Base-by-base conservation (phyloP, 805 yeast species). In the Candida pini region DNA sequence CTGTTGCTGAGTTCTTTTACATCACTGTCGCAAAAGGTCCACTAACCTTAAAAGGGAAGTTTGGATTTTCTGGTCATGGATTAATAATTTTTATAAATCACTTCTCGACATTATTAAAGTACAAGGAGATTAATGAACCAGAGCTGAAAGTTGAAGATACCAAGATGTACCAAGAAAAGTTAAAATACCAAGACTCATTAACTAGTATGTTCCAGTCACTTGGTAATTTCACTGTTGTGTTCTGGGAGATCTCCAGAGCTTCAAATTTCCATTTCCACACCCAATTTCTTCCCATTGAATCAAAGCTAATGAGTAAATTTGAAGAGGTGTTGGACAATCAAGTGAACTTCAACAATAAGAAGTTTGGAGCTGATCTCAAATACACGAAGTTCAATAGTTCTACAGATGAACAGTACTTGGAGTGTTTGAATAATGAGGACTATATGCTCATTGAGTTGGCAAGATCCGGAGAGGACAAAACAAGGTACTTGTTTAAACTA, bases 21-120 rank as follows among this genome's bases (percentile, higher is more conserved):
- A 33, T 88, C 38, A 80, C 96, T 0, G 66, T 79, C 12, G 94
- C 95, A 0, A 87, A 83, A 51, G 97, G 97, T 0, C 96, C 97
- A 0, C 58, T 88, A 14, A 73, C 84, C 2, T 58, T 68, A 18
- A 73, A 80, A 1, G 58, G 54, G 9, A 62, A 63, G 10, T 57
- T 70, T 4, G 61, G 64, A 7, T 78, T 84, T 49, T 74, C 94
- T 0, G 96, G 94, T 0, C 96, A 88, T 62, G 84, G 85, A 16
- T 63, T 88, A 28, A 68, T 89, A 7, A 75, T 87, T 9, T 94
- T 96, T 0, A 72, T 89, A 14, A 76, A 79, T 15, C 97, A 88
- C 53, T 63, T 66, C 7, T 71, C 95, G 0, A 69, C 47, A 9
- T 43, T 47, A 27, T 44, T 35, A 24, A 44, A 51, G 44, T 47